Evolutionary conservation across 2,329 filamentous ascomycete genomes (phyloP).

Genomic region (Fusarium clavum): DNA sequence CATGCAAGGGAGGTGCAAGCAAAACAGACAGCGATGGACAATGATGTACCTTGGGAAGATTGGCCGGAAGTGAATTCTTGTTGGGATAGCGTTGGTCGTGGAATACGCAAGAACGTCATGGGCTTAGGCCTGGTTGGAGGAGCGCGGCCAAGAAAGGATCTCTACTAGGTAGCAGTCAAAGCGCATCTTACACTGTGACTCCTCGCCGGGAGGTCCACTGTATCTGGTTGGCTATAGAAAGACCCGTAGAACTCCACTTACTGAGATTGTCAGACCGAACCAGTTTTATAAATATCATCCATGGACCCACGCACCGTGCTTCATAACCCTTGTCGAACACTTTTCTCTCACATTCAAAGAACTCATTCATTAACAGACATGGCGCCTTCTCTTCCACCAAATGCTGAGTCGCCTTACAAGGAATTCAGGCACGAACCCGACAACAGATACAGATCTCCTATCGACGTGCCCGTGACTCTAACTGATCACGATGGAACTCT

Average conservation of each 20-base stretch:
- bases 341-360: not conserved
- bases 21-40: not conserved
- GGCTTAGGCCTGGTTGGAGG: too few relatives aligned
- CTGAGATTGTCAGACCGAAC: too few relatives aligned
- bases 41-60: not conserved
- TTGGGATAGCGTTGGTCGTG: accelerated
- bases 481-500: not conserved
- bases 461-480: not conserved
- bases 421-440: accelerated
- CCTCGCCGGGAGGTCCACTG: not conserved
- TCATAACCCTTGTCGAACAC: not conserved
- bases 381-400: not conserved
- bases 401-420: not conserved
- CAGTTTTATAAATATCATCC: not conserved
- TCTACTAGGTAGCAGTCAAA: too few relatives aligned
- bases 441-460: not conserved
- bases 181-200: not conserved
- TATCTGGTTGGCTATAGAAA: not conserved
- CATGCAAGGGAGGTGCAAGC: accelerated
- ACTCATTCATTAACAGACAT: not conserved
- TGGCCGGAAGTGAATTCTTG: accelerated
- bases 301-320: not conserved
- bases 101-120: too few relatives aligned
- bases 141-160: too few relatives aligned
- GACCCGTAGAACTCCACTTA: not conserved